A percentile compares a stretch with the other conserved stretches of the same genome.
Conservation (phyloP, 1,284 basidiomycete species). For the Meripilus lineatus region DNA sequence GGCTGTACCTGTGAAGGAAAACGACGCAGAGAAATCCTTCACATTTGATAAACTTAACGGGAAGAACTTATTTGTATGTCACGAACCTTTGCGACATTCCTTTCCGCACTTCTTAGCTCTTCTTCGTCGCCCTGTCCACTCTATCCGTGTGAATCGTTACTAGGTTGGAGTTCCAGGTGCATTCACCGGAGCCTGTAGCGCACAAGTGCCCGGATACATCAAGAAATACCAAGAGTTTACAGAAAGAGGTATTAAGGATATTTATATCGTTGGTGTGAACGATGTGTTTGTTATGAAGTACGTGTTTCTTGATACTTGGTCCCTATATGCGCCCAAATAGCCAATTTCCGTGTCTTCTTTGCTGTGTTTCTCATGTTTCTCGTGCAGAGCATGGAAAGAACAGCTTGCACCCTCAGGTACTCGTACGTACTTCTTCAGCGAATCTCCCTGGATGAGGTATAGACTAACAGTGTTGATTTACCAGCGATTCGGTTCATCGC, state of each 20-base stretch:
- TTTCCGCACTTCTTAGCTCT: background rate
- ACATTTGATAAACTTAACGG: conserved; percentile 50
- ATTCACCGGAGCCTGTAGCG: conserved; percentile 50
- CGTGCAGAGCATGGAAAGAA: conserved; percentile 66
- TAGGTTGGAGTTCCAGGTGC: conserved; percentile 59
- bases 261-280: conserved; percentile 70
- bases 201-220: conserved; percentile 65
- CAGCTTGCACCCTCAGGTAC: conserved; percentile 51
- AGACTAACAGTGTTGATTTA: background rate
- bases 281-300: conserved; percentile 66
- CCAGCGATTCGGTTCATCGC: conserved; percentile 59
- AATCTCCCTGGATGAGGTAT: background rate
- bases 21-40: conserved; percentile 42
- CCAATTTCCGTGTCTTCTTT: no score
- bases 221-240: conserved; percentile 56
- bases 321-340: background rate
- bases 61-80: conserved; percentile 65
- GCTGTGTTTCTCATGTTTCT: conserved; percentile 4
- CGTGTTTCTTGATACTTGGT: conserved; percentile 13
- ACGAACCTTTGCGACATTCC: conserved; percentile 1
- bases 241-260: conserved; percentile 61
- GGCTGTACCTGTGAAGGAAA: conserved; percentile 52
- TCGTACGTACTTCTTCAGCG: conserved; percentile 30
- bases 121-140: background rate
- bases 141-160: background rate